These are phyloP conservation scores for Leccinum solheimii DNA, from an alignment of 1,284 basidiomycete species.

Conservation along the genomic window DNA sequence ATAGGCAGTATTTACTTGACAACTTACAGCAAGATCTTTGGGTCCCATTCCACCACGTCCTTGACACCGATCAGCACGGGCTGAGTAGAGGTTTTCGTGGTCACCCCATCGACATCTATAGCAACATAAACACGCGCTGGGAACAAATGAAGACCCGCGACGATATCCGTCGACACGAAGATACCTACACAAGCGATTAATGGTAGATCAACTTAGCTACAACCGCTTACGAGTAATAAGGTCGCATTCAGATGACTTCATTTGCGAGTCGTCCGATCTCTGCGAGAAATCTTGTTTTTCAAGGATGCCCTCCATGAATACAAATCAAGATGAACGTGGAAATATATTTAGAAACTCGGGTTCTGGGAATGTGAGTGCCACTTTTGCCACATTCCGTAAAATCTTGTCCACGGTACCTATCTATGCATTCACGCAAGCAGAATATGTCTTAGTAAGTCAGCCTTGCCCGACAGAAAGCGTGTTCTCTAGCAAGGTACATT, in stretches of 20 bases:
- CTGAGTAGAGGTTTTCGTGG: slow-evolving; percentile 1
- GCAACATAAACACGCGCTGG: background rate
- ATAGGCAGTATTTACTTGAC: background rate
- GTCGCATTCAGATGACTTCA: background rate
- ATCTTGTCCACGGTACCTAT: slow-evolving; percentile 8
- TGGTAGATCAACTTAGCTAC: background rate
- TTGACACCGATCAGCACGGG: background rate
- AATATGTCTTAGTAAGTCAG: slow-evolving; percentile 8
- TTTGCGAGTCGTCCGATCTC: background rate
- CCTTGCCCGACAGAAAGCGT: slow-evolving; percentile 14
- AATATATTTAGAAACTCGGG: background rate
- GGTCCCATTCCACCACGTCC: background rate
- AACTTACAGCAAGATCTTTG: background rate
- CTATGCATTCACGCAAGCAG: slow-evolving; percentile 12
- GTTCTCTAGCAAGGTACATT: slow-evolving; percentile 34
- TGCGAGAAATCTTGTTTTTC: background rate
- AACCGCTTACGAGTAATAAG: background rate
- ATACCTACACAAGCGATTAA: background rate
- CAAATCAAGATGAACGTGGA: background rate
- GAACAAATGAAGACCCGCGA: background rate
- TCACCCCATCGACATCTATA: background rate
- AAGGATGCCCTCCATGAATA: background rate
- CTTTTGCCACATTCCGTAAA: slow-evolving; percentile 1
- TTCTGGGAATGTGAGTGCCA: background rate
- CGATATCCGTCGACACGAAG: background rate